Evolutionary conservation across 805 yeast species (phyloP).

Genomic region (Candida odintsovae): DNA sequence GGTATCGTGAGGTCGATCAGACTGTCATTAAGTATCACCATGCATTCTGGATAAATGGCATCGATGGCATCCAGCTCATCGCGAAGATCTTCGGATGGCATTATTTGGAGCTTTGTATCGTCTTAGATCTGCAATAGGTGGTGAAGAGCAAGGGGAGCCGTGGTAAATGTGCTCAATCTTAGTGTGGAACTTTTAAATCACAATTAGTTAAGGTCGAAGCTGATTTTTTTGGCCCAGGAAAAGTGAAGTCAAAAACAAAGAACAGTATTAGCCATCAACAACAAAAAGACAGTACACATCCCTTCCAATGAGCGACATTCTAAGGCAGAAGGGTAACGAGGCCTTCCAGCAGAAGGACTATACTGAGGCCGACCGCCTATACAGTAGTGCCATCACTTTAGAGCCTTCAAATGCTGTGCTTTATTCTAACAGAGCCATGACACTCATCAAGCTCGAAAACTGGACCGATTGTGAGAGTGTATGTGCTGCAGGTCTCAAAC

Average conservation of each 20-base stretch:
- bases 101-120: background rate
- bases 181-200: too few relatives aligned
- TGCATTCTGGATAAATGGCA: constrained; percentile 75
- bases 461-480: constrained; percentile 45
- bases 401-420: constrained; percentile 48
- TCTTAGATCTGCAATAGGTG: too few relatives aligned
- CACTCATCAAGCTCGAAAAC: constrained; percentile 46
- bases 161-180: too few relatives aligned
- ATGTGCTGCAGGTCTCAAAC: constrained; percentile 42
- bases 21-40: constrained; percentile 30
- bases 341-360: constrained; percentile 43
- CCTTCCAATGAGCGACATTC: constrained; percentile 20
- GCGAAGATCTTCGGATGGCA: constrained; percentile 41
- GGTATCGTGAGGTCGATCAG: constrained; percentile 49
- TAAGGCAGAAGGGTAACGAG: constrained; percentile 42
- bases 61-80: constrained; percentile 82
- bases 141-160: too few relatives aligned
- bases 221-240: too few relatives aligned
- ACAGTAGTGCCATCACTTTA: constrained; percentile 47
- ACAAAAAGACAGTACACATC: background rate
- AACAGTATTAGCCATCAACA: background rate
- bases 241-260: too few relatives aligned
- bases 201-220: too few relatives aligned
- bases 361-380: constrained; percentile 44
- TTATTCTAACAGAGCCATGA: constrained; percentile 65